phyloP scores from a whole-genome alignment of 2,329 filamentous ascomycete genomes.

The Fusarium pilosicola region DNA sequence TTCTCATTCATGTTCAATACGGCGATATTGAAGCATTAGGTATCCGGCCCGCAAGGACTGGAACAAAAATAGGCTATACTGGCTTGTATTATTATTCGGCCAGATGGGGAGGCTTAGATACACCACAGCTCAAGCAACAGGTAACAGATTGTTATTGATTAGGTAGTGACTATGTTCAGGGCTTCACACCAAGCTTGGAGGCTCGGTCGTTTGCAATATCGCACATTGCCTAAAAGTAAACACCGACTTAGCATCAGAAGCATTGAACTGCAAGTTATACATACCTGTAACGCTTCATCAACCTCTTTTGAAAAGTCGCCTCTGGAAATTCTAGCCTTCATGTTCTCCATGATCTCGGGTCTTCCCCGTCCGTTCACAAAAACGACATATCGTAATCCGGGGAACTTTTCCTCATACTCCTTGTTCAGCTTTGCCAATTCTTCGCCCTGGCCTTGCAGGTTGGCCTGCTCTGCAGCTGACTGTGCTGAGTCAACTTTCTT shows the following conservation, averaged over 20 bases:
- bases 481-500: constrained; percentile 84
- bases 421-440: constrained; percentile 75
- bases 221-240: constrained; percentile 76
- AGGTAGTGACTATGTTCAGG: neutral
- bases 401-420: constrained; percentile 83
- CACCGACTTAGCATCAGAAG: constrained; percentile 18
- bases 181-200: constrained; percentile 32
- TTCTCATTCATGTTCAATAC: constrained; percentile 11
- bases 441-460: constrained; percentile 70
- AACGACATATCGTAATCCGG: constrained; percentile 86
- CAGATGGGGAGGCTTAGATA: neutral
- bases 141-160: neutral
- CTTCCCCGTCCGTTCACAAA: constrained; percentile 87
- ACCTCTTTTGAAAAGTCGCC: constrained; percentile 75
- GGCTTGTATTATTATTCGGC: neutral
- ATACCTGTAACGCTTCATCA: constrained; percentile 77
- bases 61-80: neutral
- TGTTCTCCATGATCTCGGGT: constrained; percentile 81
- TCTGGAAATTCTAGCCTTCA: constrained; percentile 77
- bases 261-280: constrained; percentile 34
- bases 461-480: constrained; percentile 83
- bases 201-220: constrained; percentile 87
- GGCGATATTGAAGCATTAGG: constrained; percentile 4
- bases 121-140: neutral
- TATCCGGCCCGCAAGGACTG: neutral